Percentiles rank a stretch among this genome's conserved stretches.
These are phyloP conservation scores for Plasmodium chabaudi DNA, from an alignment of 169 alveolate genomes.

Conservation along the genomic window DNA sequence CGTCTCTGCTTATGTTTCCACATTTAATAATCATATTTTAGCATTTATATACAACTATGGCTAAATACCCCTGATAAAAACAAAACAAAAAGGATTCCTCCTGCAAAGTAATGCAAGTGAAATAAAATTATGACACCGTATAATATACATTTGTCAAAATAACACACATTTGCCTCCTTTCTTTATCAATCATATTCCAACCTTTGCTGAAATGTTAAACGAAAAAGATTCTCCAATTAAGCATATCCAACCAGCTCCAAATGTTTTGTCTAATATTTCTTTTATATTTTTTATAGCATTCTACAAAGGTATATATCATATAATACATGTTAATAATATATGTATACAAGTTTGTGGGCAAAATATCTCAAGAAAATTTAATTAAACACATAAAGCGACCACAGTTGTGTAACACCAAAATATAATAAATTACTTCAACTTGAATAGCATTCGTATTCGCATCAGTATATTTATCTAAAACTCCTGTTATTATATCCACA, in stretches of 20 bases:
- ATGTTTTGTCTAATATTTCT: slow-evolving; percentile 71
- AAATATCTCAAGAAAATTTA: neutral
- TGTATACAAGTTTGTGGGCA: neutral
- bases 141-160: too few species aligned
- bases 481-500: slow-evolving; percentile 70
- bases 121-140: too few species aligned
- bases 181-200: neutral
- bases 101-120: slow-evolving; percentile 3
- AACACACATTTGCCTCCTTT: too few species aligned
- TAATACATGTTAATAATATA: too few species aligned
- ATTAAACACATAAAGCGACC: neutral
- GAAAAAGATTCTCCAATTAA: slow-evolving; percentile 75
- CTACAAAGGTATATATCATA: slow-evolving; percentile 5
- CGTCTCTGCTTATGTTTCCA: neutral
- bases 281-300: slow-evolving; percentile 76
- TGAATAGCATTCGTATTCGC: slow-evolving; percentile 69
- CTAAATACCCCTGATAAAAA: slow-evolving; percentile 73
- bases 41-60: slow-evolving; percentile 72
- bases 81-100: slow-evolving; percentile 65
- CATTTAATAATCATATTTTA: neutral
- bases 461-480: slow-evolving; percentile 64
- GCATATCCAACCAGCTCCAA: slow-evolving; percentile 75
- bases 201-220: slow-evolving; percentile 75
- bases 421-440: slow-evolving; percentile 41
- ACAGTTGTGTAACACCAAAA: neutral